Evolutionary conservation across 1,284 basidiomycete species (phyloP), one percentile per base, ranked within the genome.

Genomic region (Sparassis latifolia): DNA sequence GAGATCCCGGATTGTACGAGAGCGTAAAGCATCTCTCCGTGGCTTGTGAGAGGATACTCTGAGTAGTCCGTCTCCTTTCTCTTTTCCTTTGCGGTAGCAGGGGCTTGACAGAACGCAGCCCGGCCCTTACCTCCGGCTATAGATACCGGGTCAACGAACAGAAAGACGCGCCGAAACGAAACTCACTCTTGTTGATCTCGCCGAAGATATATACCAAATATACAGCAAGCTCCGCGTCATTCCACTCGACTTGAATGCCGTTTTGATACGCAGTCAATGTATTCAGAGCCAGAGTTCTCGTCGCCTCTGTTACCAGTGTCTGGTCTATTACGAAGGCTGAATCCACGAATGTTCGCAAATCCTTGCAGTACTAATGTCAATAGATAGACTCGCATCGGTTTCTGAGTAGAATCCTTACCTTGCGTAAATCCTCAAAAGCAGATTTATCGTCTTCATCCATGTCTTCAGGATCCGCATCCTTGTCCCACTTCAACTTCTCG

Each of bases 191-290:
- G 66, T 86, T 90, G 58, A 94, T 84, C 67, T 99, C 96, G 40
- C 94, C 95, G 62, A 93, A 99, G 35, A 95, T 89, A 66, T 85
- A 97, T 1, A 97, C 84, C 31, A 98, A 79, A 66, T 93, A 93
- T 12, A 97, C 73, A 0, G 92, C 93, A 27, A 99, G 77, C 67
- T 99, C 97, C 1, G 90, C 90, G 61, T 97, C 89, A 63, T 95
- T 86, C 97, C 97, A 99, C 46, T 88, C 80, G 27, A 97, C 57
- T 43, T 73, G 56, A 12, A 77, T 66, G 2, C 85, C 82, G 52
- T 69, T 80, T 37, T 75, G 74, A 58, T 84, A 89, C 1, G 82
- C 78, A 6, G 81, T 77, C 33, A 96, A 76, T 0, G 89, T 92
- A 53, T 79, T 79, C 48, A 87, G 65, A 7, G 90, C 84, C 30